Base-by-base conservation (phyloP, 257 asterid genomes). In the Verbascum thapsus region DNA sequence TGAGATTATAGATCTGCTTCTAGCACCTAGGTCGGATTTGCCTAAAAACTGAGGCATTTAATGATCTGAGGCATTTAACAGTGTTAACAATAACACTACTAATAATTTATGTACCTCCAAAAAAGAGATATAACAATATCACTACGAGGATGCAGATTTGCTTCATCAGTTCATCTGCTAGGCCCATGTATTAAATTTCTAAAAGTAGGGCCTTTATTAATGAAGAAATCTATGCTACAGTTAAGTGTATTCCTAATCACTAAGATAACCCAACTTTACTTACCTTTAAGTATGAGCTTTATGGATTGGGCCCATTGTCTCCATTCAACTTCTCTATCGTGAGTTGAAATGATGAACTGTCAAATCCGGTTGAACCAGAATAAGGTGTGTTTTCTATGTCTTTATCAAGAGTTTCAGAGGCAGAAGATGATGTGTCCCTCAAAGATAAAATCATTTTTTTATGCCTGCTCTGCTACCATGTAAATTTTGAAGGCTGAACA, bases 141-240 rank as follows among this genome's bases (percentile, higher is more conserved):
- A 54, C 30, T 45, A 48, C 18, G 8, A 19, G 66, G 38, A n/a
- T 45, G 8, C 47, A 18, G 5, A 57, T 67, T 34, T 47, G 41
- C 60, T 9, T 57, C n/a, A 34, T 37, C 56, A 44, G 63, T n/a
- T n/a, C 39, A 34, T 37, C 56, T 56, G 63, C 37, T 44, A 34
- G 9, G 66, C 32, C 32, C 32, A 26, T 26, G 32, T 26, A 26
- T 26, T 39, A 35, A 57, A 7, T n/a, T 67, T 32, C 17, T 54
- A 43, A 39, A 20, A 51, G 40, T 35, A 47, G 48, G 35, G 51
- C 22, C 35, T 44, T n/a, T 12, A 8, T 52, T 11, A 8, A 23
- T 37, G 22, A 44, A 34, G 39, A 52, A 64, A 54, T 39, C 10
- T 10, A 16, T 37, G 44, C 38, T 19, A 48, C 17, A 49, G 48